A percentile compares a stretch with the other conserved stretches of the same genome.
Conservation (phyloP, 306 rosid genomes). For the Boehmeria nivea region DNA sequence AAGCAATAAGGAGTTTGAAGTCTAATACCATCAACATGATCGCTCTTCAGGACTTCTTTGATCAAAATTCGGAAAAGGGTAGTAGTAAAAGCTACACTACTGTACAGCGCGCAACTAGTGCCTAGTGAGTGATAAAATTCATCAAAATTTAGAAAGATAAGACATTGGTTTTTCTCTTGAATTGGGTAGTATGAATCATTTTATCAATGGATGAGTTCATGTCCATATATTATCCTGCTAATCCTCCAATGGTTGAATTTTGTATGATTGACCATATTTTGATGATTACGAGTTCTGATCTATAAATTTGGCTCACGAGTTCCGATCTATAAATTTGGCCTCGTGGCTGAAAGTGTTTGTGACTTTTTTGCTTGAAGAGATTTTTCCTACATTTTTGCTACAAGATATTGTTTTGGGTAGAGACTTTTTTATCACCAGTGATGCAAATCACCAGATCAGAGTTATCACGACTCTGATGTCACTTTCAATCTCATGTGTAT, state of each 20-base stretch:
- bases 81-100: conserved; percentile 9
- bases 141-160: background rate
- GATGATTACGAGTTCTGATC: background rate
- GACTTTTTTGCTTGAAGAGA: conserved; percentile 9
- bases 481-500: too few species aligned
- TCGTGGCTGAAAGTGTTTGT: background rate
- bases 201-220: background rate
- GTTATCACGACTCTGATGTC: too few species aligned
- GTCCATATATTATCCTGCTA: conserved; percentile 4
- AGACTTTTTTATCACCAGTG: too few species aligned
- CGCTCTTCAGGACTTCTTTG: conserved; percentile 85
- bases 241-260: background rate
- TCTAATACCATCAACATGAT: conserved; percentile 63
- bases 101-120: conserved; percentile 16
- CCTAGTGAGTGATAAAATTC: conserved; percentile 9
- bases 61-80: conserved; percentile 27
- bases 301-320: background rate
- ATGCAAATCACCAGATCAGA: too few species aligned
- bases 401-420: background rate
- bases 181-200: background rate
- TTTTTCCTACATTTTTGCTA: conserved; percentile 5
- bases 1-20: conserved; percentile 81
- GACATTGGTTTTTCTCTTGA: background rate
- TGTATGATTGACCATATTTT: background rate
- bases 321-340: background rate